These are phyloP conservation scores for Gossypium ekmanianum DNA, from an alignment of 345 rosid species.

Conservation along the genomic window DNA sequence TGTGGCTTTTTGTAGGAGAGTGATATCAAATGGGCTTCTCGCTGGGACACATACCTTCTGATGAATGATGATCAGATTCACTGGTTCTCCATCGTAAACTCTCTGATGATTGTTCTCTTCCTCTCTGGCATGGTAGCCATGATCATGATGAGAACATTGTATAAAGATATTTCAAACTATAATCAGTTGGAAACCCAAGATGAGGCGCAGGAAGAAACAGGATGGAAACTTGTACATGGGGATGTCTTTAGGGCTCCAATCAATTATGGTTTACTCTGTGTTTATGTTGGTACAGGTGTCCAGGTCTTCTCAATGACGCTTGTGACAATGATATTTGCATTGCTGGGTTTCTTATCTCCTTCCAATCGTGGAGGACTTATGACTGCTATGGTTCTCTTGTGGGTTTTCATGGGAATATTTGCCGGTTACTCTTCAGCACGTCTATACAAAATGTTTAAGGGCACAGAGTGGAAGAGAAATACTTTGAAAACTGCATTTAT, in stretches of 20 bases:
- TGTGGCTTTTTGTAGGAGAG: conserved; percentile 50
- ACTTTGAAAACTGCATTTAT: conserved; percentile 86
- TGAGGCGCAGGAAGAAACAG: conserved; percentile 97
- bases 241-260: conserved; percentile 87
- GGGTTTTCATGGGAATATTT: conserved; percentile 96
- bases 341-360: conserved; percentile 89
- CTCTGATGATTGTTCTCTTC: conserved; percentile 92
- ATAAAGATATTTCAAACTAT: conserved; percentile 90
- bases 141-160: conserved; percentile 98
- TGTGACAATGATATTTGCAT: conserved; percentile 93
- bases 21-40: conserved; percentile 98
- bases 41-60: conserved; percentile 96
- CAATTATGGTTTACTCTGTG: conserved; percentile 80
- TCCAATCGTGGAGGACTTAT: conserved; percentile 96
- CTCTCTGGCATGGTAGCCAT: conserved; percentile 99
- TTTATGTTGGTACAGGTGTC: conserved; percentile 89
- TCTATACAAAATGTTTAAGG: conserved; percentile 89
- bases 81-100: conserved; percentile 96
- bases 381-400: conserved; percentile 97
- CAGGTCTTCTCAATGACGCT: conserved; percentile 90
- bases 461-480: conserved; percentile 88
- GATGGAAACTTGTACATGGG: conserved; percentile 97
- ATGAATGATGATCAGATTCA: conserved; percentile 99
- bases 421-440: conserved; percentile 93
- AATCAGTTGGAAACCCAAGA: conserved; percentile 98